Percentiles rank a stretch among this genome's conserved stretches.
Evolutionary conservation across 202 grass and related monocot genomes (phyloP).

Genomic region (Musa balbisiana): DNA sequence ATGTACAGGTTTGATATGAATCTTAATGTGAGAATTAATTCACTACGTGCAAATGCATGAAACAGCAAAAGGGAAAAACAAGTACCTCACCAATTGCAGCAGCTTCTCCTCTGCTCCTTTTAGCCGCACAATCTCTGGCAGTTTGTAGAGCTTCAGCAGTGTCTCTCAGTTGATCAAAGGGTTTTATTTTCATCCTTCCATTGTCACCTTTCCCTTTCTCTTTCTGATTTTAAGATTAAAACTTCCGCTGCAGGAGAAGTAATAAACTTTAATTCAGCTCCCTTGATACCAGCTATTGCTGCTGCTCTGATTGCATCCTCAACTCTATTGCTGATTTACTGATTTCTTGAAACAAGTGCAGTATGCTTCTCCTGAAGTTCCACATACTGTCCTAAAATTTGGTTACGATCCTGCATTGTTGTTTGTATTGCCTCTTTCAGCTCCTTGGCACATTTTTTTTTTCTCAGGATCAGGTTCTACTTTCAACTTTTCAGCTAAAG

Average conservation of each 20-base stretch:
- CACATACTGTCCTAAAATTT: constrained; percentile 85
- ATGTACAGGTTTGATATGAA: too few species aligned
- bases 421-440: constrained; percentile 80
- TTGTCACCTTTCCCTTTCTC: constrained; percentile 43
- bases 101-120: constrained; percentile 79
- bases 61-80: background rate
- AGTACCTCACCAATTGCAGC: constrained; percentile 53
- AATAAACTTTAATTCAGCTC: constrained; percentile 57
- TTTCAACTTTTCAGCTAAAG: constrained; percentile 40
- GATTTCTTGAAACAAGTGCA: constrained; percentile 53
- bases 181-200: constrained; percentile 62
- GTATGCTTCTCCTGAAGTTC: constrained; percentile 96
- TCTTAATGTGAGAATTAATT: too few species aligned
- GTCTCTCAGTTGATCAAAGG: constrained; percentile 68
- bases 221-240: constrained; percentile 48
- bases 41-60: background rate
- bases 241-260: constrained; percentile 68
- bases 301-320: constrained; percentile 73
- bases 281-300: constrained; percentile 56
- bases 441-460: constrained; percentile 65
- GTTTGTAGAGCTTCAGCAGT: constrained; percentile 89
- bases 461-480: constrained; percentile 71
- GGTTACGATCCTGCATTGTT: constrained; percentile 80
- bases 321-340: constrained; percentile 67
- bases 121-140: constrained; percentile 67